Conservation (phyloP, 208 protist genomes). For the Angomonas desouzai region DNA sequence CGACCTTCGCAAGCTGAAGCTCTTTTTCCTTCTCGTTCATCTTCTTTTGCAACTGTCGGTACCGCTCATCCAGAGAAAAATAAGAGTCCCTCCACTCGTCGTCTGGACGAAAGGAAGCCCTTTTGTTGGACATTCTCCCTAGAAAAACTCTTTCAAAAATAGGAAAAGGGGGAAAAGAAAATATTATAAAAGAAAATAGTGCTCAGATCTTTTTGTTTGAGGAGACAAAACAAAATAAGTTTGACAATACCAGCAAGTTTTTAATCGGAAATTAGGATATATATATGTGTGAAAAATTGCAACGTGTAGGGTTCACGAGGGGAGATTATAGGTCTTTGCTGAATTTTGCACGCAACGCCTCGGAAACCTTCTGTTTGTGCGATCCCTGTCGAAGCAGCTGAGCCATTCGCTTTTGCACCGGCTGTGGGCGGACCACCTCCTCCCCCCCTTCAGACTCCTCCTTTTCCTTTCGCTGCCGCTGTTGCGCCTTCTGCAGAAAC, state of each 20-base stretch:
- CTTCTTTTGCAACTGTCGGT: constrained; percentile 65
- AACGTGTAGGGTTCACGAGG: neutral
- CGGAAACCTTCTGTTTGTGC: constrained; percentile 52
- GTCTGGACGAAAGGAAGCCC: constrained; percentile 28
- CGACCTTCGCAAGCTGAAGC: constrained; percentile 69
- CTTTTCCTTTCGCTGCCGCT: constrained; percentile 25
- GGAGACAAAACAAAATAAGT: constrained; percentile 1
- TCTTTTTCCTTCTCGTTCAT: constrained; percentile 73
- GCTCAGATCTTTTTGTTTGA: no score
- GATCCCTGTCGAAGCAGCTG: constrained; percentile 63
- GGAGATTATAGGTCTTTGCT: constrained; percentile 50
- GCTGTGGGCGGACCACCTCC: constrained; percentile 37
- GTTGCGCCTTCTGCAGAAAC: constrained; percentile 60
- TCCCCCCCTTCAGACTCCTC: constrained; percentile 16
- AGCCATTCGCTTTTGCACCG: constrained; percentile 47
- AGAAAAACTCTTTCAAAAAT: no score
- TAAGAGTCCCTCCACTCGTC: constrained; percentile 84
- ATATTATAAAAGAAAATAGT: constrained; percentile 15
- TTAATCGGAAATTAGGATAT: no score
- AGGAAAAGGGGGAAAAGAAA: constrained; percentile 26
- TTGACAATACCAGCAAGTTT: no score
- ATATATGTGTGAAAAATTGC: constrained; percentile 19
- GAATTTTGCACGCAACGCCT: constrained; percentile 46
- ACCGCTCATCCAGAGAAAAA: constrained; percentile 70
- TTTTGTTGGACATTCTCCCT: constrained; percentile 5